Conservation (phyloP, 192 early-diverging fungal genomes). For the Dissophora globulifera region DNA sequence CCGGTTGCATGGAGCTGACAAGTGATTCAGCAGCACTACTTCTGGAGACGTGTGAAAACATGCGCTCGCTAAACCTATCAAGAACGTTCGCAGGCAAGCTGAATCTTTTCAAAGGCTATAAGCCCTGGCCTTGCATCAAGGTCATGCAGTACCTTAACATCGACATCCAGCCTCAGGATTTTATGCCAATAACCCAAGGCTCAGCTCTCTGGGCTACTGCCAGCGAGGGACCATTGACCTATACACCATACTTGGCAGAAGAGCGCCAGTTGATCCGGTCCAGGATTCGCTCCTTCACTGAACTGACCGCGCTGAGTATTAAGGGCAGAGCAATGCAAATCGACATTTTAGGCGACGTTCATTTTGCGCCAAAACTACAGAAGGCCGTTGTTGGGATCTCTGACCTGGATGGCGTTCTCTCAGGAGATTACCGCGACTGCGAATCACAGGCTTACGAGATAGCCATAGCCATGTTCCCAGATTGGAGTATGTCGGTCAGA, state of each 20-base stretch:
- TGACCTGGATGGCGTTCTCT: not conserved
- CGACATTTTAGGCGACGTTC: not conserved
- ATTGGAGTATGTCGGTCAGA: not conserved
- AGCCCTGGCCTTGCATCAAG: slow-evolving; percentile 1
- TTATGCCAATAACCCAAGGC: not conserved
- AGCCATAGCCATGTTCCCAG: not conserved
- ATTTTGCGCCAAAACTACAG: not conserved
- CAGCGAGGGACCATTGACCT: not conserved
- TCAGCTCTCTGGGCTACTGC: not conserved
- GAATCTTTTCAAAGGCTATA: slow-evolving; percentile 9
- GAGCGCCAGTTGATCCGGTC: not conserved
- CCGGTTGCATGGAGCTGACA: not conserved
- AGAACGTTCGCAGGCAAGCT: slow-evolving; percentile 6
- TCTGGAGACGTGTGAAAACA: not conserved
- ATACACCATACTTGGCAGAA: not conserved
- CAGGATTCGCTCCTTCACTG: not conserved
- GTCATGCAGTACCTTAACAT: not conserved
- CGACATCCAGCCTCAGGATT: not conserved
- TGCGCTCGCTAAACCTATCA: not conserved
- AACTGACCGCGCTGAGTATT: not conserved
- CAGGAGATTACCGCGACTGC: not conserved
- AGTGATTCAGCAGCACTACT: not conserved
- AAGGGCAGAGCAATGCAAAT: not conserved
- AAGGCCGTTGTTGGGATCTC: not conserved
- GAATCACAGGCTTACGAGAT: not conserved